Evolutionary conservation across 495 filamentous ascomycete species (phyloP), one percentile per base, ranked within the genome.

Genomic region (Melanomma pulvis-pyrius): DNA sequence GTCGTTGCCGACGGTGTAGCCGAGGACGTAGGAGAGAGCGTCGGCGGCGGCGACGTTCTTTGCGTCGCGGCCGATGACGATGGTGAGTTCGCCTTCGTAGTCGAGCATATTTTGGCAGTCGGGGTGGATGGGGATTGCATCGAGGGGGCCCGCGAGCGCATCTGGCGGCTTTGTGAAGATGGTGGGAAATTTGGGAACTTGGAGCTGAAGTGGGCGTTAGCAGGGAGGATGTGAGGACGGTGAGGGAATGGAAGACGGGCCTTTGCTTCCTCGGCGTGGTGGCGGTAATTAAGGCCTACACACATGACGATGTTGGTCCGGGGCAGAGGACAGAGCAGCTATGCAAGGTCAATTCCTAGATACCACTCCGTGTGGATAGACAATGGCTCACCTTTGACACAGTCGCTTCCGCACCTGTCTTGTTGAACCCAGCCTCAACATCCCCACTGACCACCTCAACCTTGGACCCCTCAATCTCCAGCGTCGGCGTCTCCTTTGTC

Each of bases 1-100:
- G 64, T 82, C 80, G 73, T 82, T 82, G 62, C 79, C 79, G 41
- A 75, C 65, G 0, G 80, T 81, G 67, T 82, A 82, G 50, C 78
- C 80, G 12, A 81, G 73, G 60, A 82, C 76, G 69, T 79, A 79
- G 47, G 39, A 56, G 49, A 59, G 47, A 13, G 75, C 77, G 54
- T 78, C 56, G 21, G 74, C 69, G 7, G 67, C 66, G 1, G 66
- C 61, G 22, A 80, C 53, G 62, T 81, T 71, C 46, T 76, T 76
- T 50, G 69, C 71, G 58, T 78, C 74, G 56, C 69, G 61, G 12
- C 74, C 72, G 21, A 75, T 78, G 15, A 82, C 73, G 55, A 82
- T 71, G 56, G 74, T 63, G 68, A 76, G 63, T 73, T 79, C 68
- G 71, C 68, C 68, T 59, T 76, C 72, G 54, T 74, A 75, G 63